These are phyloP conservation scores for Xanthoceras sorbifolium DNA, from an alignment of 345 rosid species.

Conservation along the genomic window DNA sequence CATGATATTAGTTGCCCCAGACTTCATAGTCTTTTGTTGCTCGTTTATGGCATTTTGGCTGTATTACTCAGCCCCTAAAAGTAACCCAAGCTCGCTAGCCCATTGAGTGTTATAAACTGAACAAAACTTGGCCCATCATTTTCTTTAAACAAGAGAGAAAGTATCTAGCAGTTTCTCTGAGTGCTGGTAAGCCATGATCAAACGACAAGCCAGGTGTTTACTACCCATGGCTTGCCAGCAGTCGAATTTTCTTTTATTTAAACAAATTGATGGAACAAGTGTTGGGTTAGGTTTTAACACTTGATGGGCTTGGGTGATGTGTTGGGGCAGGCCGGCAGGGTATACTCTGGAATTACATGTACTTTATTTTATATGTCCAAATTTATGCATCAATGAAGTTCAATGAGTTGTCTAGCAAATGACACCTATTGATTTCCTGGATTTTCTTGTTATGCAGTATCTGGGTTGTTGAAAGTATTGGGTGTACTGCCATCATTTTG, in stretches of 20 bases:
- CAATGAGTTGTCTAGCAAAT: neutral
- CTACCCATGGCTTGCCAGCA: neutral
- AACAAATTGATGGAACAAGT: neutral
- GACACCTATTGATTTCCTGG: no score
- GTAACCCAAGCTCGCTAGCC: neutral
- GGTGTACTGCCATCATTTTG: neutral
- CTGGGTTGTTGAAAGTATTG: neutral
- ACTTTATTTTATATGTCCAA: neutral
- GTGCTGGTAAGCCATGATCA: neutral
- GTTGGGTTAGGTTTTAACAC: neutral
- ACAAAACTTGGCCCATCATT: neutral
- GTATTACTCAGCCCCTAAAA: neutral
- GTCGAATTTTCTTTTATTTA: no score
- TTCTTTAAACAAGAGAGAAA: no score
- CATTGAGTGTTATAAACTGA: neutral
- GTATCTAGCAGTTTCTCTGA: neutral
- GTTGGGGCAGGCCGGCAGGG: neutral
- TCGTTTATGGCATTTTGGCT: neutral
- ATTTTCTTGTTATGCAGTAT: neutral
- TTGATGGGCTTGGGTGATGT: neutral
- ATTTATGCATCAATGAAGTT: neutral
- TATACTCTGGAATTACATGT: neutral
- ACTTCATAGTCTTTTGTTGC: neutral
- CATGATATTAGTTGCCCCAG: neutral
- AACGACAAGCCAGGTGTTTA: neutral